phyloP scores from a whole-genome alignment of 768 basidiomycete genomes.

The Asterophora lycoperdoides region DNA sequence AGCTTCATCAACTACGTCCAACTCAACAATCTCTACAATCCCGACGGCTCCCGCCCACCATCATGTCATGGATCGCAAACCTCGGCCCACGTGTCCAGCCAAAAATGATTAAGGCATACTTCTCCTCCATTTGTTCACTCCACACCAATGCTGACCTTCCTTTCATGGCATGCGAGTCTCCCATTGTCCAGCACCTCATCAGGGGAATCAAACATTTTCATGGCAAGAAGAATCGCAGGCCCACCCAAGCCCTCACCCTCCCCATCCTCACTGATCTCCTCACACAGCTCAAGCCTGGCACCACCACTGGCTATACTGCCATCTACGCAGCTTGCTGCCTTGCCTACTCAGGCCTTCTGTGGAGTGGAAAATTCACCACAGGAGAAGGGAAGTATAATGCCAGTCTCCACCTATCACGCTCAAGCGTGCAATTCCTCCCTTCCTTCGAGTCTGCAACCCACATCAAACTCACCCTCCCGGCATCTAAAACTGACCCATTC shows the following conservation, averaged over 20 bases:
- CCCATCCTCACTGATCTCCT: slow-evolving; percentile 17
- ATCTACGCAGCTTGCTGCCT: slow-evolving; percentile 18
- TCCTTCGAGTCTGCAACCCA: slow-evolving; percentile 26
- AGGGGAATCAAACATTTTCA: slow-evolving; percentile 29
- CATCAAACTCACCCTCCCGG: slow-evolving; percentile 25
- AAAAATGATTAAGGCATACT: slow-evolving; percentile 19
- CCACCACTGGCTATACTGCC: background rate
- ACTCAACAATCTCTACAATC: background rate
- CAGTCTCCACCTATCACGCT: slow-evolving; percentile 19
- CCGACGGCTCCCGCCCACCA: background rate
- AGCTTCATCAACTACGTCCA: background rate
- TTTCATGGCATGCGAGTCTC: slow-evolving; percentile 20
- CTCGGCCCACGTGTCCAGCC: slow-evolving; percentile 11
- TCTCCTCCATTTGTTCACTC: slow-evolving; percentile 22
- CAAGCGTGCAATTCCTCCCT: no score
- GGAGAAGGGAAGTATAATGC: slow-evolving; percentile 4
- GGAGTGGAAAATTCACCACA: background rate
- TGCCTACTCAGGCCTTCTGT: slow-evolving; percentile 15
- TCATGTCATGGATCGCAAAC: slow-evolving; percentile 20
- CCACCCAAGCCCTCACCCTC: slow-evolving; percentile 20
- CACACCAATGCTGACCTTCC: slow-evolving; percentile 27
- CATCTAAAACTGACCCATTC: slow-evolving; percentile 37
- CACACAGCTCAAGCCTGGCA: background rate
- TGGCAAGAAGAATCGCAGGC: slow-evolving; percentile 23
- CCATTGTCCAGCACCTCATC: slow-evolving; percentile 24